phyloP scores from a whole-genome alignment of 352 stramenopile genomes.

The Globisporangium middletonii region DNA sequence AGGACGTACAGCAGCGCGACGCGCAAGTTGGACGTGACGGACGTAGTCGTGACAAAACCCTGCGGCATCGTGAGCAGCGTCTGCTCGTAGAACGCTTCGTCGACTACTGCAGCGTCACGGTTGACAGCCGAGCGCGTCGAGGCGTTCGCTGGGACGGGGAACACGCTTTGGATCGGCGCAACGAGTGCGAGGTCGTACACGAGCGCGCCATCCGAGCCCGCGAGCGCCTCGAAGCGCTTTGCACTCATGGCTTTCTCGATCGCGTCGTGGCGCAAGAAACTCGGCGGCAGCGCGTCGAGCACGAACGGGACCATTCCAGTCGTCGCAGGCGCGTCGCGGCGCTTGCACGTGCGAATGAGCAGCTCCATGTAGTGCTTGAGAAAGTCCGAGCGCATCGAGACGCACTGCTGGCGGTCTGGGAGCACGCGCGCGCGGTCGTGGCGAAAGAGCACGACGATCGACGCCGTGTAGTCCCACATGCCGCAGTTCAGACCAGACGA shows the following conservation, averaged over 20 bases:
- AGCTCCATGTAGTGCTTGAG: constrained; percentile 90
- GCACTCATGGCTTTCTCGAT: constrained; percentile 78
- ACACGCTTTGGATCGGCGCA: constrained; percentile 34
- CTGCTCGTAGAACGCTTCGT: constrained; percentile 34
- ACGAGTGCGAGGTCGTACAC: constrained; percentile 93
- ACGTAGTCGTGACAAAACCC: constrained; percentile 67
- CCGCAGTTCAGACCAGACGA: constrained; percentile 95
- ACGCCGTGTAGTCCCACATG: constrained; percentile 97
- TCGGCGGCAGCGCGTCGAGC: constrained; percentile 81
- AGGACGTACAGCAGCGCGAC: constrained; percentile 90
- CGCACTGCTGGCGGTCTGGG: constrained; percentile 86
- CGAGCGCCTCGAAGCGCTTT: constrained; percentile 83
- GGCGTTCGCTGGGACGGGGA: constrained; percentile 5
- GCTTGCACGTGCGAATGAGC: constrained; percentile 92
- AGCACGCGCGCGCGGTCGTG: constrained; percentile 73
- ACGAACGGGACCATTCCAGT: constrained; percentile 96
- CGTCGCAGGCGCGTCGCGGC: constrained; percentile 90
- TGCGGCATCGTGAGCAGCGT: constrained; percentile 49
- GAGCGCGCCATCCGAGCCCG: constrained; percentile 92
- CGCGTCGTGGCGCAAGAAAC: constrained; percentile 46
- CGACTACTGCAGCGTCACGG: neutral
- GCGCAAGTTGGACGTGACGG: constrained; percentile 80
- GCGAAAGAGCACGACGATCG: constrained; percentile 93
- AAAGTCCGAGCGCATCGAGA: constrained; percentile 66
- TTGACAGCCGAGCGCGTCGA: neutral